These are phyloP conservation scores for Pseudognaphalium luteoalbum DNA, from an alignment of 129 eudicot species.

Conservation along the genomic window DNA sequence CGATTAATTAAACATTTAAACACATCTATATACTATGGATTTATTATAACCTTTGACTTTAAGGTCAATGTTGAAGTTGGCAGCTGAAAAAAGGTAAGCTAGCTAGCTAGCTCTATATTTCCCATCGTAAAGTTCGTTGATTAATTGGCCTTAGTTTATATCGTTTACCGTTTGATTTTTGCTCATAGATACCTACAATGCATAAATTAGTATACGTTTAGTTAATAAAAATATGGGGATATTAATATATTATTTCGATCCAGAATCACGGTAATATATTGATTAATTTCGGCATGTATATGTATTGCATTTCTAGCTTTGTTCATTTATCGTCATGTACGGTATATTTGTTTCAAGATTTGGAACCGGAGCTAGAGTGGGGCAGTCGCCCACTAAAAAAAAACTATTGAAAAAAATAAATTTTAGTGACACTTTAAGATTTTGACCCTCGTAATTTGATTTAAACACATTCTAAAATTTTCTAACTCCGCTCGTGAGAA, in stretches of 20 bases:
- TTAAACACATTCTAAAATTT: too few relatives aligned
- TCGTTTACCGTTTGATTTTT: conserved; percentile 1
- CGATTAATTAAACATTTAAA: background rate
- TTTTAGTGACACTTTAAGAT: too few relatives aligned
- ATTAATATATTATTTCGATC: too few relatives aligned
- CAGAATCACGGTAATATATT: too few relatives aligned
- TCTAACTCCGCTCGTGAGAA: too few relatives aligned
- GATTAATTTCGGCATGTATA: background rate
- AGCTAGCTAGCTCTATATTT: background rate
- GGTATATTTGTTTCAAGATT: too few relatives aligned
- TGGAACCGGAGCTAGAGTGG: too few relatives aligned
- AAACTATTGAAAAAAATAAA: too few relatives aligned
- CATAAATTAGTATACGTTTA: background rate
- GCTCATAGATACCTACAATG: conserved; percentile 8
- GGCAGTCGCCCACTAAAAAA: too few relatives aligned
- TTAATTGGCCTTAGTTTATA: background rate
- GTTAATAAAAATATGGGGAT: too few relatives aligned
- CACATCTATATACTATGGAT: background rate
- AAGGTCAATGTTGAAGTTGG: background rate
- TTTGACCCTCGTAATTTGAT: too few relatives aligned
- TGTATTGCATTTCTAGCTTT: background rate
- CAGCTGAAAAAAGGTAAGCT: background rate
- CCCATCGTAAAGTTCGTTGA: conserved; percentile 1
- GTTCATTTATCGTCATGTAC: background rate
- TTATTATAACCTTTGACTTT: background rate